Conservation (phyloP, 352 stramenopile genomes). For the Pythium oligandrum region DNA sequence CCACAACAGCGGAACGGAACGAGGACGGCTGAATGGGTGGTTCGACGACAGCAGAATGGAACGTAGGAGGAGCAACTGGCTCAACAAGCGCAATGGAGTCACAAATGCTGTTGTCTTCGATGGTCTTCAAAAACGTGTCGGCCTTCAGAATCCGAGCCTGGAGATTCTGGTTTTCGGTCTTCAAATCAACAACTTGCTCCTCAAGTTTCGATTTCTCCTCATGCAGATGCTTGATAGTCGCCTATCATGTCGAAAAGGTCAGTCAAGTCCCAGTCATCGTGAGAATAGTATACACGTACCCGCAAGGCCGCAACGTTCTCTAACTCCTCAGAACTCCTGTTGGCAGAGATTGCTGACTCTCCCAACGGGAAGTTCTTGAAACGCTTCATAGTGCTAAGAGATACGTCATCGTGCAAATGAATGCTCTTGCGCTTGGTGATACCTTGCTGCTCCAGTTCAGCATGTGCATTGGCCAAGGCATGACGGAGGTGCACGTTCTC, state of each 20-base stretch:
- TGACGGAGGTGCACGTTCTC: slow-evolving; percentile 41
- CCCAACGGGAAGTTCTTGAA: slow-evolving; percentile 31
- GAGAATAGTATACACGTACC: slow-evolving; percentile 8
- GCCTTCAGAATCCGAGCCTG: slow-evolving; percentile 18
- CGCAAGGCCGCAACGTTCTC: slow-evolving; percentile 3
- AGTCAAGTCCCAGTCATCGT: no score
- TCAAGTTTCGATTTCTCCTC: slow-evolving; percentile 26
- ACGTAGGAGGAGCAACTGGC: no score
- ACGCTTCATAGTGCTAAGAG: slow-evolving; percentile 28
- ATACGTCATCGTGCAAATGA: slow-evolving; percentile 26
- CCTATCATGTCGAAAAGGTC: slow-evolving; percentile 5
- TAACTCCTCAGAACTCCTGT: no score
- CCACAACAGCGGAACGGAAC: no score
- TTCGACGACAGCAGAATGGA: no score
- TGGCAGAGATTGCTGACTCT: not conserved
- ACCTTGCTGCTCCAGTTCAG: slow-evolving; percentile 20
- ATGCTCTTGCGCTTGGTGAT: slow-evolving; percentile 36
- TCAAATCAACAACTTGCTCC: slow-evolving; percentile 21
- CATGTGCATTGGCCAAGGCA: slow-evolving; percentile 25
- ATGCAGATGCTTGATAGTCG: slow-evolving; percentile 24
- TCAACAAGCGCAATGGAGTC: no score
- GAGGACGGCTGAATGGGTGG: no score
- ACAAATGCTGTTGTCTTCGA: no score
- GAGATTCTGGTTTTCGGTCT: slow-evolving; percentile 21
- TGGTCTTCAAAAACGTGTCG: slow-evolving; percentile 17